A percentile compares a stretch with the other conserved stretches of the same genome.
Evolutionary conservation across 176 grass and related monocot species (phyloP).

Genomic region (Hyparrhenia diplandra): DNA sequence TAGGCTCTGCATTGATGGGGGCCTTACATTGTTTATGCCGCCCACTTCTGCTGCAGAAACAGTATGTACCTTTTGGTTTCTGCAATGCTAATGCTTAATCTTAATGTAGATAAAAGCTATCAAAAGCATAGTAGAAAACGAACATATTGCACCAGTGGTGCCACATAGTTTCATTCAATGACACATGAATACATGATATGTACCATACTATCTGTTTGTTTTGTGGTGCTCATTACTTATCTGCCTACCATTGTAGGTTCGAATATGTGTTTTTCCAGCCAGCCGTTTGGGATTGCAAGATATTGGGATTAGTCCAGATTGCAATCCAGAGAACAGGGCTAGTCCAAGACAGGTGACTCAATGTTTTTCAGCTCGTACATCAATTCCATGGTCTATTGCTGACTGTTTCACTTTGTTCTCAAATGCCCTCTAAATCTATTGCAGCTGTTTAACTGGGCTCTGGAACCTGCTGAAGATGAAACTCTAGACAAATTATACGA

Average conservation of each 20-base stretch:
- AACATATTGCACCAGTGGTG: neutral
- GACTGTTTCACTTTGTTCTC: neutral
- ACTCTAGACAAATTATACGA: constrained; percentile 77
- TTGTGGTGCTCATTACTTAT: neutral
- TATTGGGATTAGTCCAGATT: constrained; percentile 83
- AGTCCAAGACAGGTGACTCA: constrained; percentile 71
- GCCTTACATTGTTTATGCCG: constrained; percentile 97
- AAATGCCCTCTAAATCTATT: constrained; percentile 10
- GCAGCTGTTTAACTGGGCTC: constrained; percentile 98
- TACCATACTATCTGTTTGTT: neutral
- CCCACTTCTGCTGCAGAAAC: constrained; percentile 91
- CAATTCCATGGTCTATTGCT: neutral
- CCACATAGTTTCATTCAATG: neutral
- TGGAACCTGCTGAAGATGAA: constrained; percentile 88
- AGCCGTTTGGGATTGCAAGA: constrained; percentile 62
- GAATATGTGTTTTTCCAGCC: constrained; percentile 74
- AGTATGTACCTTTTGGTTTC: constrained; percentile 28
- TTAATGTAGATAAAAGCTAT: neutral
- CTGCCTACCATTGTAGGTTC: constrained; percentile 42
- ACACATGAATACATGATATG: neutral
- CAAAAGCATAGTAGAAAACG: neutral
- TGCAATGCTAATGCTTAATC: neutral
- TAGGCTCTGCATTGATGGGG: constrained; percentile 83
- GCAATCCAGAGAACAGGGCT: constrained; percentile 88
- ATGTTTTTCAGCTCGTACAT: neutral